Evolutionary conservation across 495 filamentous ascomycete genomes (phyloP).

Genomic region (Echria macrotheca): DNA sequence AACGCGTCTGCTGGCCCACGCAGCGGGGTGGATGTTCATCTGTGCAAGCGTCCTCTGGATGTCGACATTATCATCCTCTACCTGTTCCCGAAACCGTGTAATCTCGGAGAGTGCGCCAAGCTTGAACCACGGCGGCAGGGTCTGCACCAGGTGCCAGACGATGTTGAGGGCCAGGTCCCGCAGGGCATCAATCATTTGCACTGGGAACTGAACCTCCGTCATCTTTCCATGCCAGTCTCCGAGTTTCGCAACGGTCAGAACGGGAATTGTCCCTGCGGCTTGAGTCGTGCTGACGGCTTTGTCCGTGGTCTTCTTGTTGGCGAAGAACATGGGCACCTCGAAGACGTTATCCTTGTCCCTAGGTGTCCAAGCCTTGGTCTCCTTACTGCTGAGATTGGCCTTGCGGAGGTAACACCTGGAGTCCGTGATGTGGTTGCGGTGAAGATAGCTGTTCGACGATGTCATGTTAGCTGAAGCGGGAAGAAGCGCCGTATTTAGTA

Average conservation of each 20-base stretch:
- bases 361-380: not conserved
- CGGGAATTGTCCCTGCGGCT: no score
- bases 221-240: not conserved
- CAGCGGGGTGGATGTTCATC: no score
- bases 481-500: no score
- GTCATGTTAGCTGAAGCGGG: no score
- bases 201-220: not conserved
- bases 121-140: no score
- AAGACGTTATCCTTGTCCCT: not conserved
- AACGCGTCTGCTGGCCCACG: not conserved
- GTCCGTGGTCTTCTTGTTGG: not conserved
- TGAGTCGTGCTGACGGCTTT: not conserved
- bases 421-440: no score
- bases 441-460: no score
- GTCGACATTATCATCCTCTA: no score
- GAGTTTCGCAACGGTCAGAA: not conserved
- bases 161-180: not conserved
- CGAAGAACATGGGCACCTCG: not conserved
- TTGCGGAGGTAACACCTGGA: not conserved
- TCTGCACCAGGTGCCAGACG: no score
- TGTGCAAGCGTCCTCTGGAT: no score
- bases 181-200: not conserved
- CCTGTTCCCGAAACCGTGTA: no score
- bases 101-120: no score
- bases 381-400: not conserved